A percentile compares a stretch with the other conserved stretches of the same genome.
Evolutionary conservation across 257 asterid species (phyloP).

Genomic region (Asclepias syriaca): DNA sequence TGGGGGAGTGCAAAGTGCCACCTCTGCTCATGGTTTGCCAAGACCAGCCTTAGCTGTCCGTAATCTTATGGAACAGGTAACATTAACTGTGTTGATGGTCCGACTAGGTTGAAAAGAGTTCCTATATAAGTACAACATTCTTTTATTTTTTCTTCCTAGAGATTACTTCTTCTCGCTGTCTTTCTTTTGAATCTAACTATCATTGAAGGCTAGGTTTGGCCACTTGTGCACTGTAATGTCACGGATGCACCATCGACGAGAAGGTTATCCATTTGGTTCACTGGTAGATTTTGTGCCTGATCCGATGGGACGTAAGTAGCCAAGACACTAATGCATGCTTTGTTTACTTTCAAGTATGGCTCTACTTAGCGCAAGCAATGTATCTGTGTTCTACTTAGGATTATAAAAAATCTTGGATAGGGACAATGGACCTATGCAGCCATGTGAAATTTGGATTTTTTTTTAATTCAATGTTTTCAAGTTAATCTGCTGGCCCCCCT

Average conservation of each 20-base stretch:
- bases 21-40: constrained; percentile 91
- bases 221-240: constrained; percentile 96
- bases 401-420: not conserved
- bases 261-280: constrained; percentile 97
- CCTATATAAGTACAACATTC: not conserved
- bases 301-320: constrained; percentile 60
- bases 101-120: not conserved
- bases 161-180: constrained; percentile 2
- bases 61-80: constrained; percentile 96
- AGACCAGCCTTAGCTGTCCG: constrained; percentile 96
- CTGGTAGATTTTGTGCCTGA: constrained; percentile 97
- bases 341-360: not conserved
- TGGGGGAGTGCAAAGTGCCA: constrained; percentile 98
- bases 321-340: not conserved
- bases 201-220: constrained; percentile 90
- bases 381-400: not conserved
- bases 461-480: not conserved
- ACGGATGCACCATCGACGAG: constrained; percentile 92
- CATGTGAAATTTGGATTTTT: not conserved
- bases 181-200: constrained; percentile 11
- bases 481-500: not conserved
- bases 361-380: not conserved
- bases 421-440: not conserved
- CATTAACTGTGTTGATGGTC: not conserved
- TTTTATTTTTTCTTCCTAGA: not conserved